A percentile compares a stretch with the other conserved stretches of the same genome.
phyloP scores from a whole-genome alignment of 139 green algal genomes.

The Picochlorum sp. region DNA sequence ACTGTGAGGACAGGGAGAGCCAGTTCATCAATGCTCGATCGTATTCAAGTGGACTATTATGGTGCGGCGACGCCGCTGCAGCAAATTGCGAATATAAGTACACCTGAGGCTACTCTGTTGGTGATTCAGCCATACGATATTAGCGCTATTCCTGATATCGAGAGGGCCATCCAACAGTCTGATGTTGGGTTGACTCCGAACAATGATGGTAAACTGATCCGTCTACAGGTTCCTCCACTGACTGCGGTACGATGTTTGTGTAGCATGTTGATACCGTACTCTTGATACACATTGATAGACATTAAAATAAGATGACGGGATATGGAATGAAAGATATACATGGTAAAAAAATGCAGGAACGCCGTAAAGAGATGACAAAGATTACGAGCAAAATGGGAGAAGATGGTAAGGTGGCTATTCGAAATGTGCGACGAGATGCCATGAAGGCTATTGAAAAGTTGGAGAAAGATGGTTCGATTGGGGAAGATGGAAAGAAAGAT shows the following conservation, averaged over 20 bases:
- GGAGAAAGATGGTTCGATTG: conserved; percentile 42
- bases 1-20: conserved; percentile 87
- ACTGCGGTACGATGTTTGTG: no score
- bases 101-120: conserved; percentile 73
- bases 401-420: conserved; percentile 82
- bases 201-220: conserved; percentile 91
- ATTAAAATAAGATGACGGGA: no score
- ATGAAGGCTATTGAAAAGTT: conserved; percentile 73
- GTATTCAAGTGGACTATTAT: conserved; percentile 90
- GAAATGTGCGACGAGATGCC: conserved; percentile 83
- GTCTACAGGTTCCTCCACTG: conserved; percentile 80
- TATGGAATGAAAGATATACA: conserved; percentile 17
- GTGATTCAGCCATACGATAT: conserved; percentile 87
- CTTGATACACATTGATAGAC: no score
- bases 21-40: conserved; percentile 80
- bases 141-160: conserved; percentile 55
- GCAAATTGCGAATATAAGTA: conserved; percentile 66
- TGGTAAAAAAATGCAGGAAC: no score
- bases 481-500: conserved; percentile 69
- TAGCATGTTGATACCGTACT: no score
- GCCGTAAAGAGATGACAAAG: conserved; percentile 85
- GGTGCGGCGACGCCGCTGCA: conserved; percentile 71
- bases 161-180: conserved; percentile 56
- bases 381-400: conserved; percentile 76
- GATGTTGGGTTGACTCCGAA: conserved; percentile 89